Evolutionary conservation across 768 basidiomycete genomes (phyloP).

Genomic region (Mycena crocata): DNA sequence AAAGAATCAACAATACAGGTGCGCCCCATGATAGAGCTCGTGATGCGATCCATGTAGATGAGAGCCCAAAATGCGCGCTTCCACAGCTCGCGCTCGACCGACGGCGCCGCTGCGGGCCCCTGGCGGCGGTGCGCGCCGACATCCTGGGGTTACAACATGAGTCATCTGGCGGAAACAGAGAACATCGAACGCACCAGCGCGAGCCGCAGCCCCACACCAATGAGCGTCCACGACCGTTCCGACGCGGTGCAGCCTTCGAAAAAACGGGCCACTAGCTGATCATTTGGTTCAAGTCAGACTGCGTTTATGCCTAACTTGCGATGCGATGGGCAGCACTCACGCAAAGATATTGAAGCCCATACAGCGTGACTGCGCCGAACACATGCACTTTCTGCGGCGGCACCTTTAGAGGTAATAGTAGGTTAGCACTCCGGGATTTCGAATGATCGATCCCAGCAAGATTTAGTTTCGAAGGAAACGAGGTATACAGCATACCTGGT

Average conservation of each 20-base stretch:
- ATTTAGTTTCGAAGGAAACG: too few relatives aligned
- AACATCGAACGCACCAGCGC: conserved; percentile 4
- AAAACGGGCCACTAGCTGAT: conserved; percentile 59
- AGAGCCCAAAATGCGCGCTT: conserved; percentile 72
- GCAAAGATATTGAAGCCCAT: conserved; percentile 78
- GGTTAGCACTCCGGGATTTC: not conserved
- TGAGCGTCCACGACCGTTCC: conserved; percentile 74
- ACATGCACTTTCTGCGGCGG: conserved; percentile 72
- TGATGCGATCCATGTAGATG: conserved; percentile 53
- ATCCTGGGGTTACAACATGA: conserved; percentile 61
- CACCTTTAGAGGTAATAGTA: not conserved
- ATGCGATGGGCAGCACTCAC: conserved; percentile 45
- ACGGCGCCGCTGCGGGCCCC: conserved; percentile 44
- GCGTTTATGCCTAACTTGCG: not conserved
- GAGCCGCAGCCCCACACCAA: conserved; percentile 53
- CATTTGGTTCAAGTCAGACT: not conserved
- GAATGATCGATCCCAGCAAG: too few relatives aligned
- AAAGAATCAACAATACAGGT: conserved; percentile 79
- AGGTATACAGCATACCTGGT: conserved; percentile 70
- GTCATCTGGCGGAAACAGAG: not conserved
- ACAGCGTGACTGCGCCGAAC: conserved; percentile 70
- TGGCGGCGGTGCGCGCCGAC: conserved; percentile 72
- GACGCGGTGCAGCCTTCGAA: conserved; percentile 68
- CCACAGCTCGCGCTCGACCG: conserved; percentile 76
- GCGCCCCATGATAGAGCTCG: conserved; percentile 69